phyloP scores from a whole-genome alignment of 805 yeast genomes.

The Wickerhamiella alocasiicola region DNA sequence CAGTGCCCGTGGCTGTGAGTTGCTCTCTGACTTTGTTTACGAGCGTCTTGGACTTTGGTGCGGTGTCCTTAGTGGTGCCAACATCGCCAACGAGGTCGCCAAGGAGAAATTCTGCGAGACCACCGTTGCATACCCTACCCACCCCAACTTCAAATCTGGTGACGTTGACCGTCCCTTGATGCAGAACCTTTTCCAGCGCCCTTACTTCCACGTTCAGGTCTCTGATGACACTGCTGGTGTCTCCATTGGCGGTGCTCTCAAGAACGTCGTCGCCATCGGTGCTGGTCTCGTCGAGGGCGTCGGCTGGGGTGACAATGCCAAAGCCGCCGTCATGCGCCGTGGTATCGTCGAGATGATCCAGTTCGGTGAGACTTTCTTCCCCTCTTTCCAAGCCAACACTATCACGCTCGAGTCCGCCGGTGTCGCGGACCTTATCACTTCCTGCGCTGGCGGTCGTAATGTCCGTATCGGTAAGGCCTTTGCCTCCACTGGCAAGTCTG shows the following conservation, averaged over 20 bases:
- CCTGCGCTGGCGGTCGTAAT: constrained; percentile 96
- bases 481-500: constrained; percentile 67
- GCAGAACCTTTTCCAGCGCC: constrained; percentile 85
- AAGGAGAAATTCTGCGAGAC: constrained; percentile 94
- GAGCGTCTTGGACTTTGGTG: constrained; percentile 76
- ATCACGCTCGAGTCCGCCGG: constrained; percentile 93
- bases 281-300: constrained; percentile 96
- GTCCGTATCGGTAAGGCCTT: constrained; percentile 78
- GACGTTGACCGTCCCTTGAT: constrained; percentile 63
- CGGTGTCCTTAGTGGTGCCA: constrained; percentile 96
- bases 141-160: constrained; percentile 54
- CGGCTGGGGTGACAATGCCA: constrained; percentile 99
- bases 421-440: constrained; percentile 95
- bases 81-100: constrained; percentile 95
- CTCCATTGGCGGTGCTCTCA: constrained; percentile 92
- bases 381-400: constrained; percentile 57
- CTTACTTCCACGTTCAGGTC: constrained; percentile 93
- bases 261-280: constrained; percentile 90
- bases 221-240: constrained; percentile 91
- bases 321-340: constrained; percentile 93
- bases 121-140: constrained; percentile 79
- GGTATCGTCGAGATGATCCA: constrained; percentile 83
- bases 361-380: constrained; percentile 76
- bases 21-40: constrained; percentile 67
- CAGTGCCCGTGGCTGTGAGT: constrained; percentile 67